Evolutionary conservation across 192 early-diverging fungal species (phyloP).

Genomic region (Backusella luteola): DNA sequence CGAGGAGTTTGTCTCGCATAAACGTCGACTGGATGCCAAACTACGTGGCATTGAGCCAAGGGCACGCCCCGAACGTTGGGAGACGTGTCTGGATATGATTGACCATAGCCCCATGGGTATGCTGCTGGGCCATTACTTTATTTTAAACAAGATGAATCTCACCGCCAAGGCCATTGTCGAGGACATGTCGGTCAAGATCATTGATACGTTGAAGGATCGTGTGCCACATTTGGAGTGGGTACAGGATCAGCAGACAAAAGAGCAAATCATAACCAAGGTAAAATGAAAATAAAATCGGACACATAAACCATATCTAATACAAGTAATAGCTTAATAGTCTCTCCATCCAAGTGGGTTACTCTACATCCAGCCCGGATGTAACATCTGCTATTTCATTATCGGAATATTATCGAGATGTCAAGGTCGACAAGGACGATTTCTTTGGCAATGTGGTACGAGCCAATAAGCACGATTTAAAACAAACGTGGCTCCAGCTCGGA

Average conservation of each 20-base stretch:
- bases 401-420: slow-evolving; percentile 10
- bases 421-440: background rate
- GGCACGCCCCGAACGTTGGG: slow-evolving; percentile 45
- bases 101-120: slow-evolving; percentile 33
- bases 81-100: slow-evolving; percentile 23
- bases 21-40: slow-evolving; percentile 30
- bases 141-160: slow-evolving; percentile 14
- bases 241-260: background rate
- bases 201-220: background rate
- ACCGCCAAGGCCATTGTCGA: background rate
- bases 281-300: background rate
- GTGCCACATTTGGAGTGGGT: background rate
- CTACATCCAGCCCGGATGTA: slow-evolving; percentile 6
- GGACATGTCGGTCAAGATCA: background rate
- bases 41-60: slow-evolving; percentile 45
- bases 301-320: background rate
- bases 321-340: background rate
- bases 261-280: slow-evolving; percentile 7
- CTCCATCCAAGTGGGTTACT: slow-evolving; percentile 12
- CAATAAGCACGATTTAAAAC: slow-evolving; percentile 31
- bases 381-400: slow-evolving; percentile 10
- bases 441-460: slow-evolving; percentile 3
- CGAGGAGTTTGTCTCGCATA: slow-evolving; percentile 38
- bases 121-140: slow-evolving; percentile 45
- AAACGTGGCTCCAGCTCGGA: slow-evolving; percentile 22